These are phyloP conservation scores for Chlorella sp. DNA, from an alignment of 139 green algal species.

Conservation along the genomic window DNA sequence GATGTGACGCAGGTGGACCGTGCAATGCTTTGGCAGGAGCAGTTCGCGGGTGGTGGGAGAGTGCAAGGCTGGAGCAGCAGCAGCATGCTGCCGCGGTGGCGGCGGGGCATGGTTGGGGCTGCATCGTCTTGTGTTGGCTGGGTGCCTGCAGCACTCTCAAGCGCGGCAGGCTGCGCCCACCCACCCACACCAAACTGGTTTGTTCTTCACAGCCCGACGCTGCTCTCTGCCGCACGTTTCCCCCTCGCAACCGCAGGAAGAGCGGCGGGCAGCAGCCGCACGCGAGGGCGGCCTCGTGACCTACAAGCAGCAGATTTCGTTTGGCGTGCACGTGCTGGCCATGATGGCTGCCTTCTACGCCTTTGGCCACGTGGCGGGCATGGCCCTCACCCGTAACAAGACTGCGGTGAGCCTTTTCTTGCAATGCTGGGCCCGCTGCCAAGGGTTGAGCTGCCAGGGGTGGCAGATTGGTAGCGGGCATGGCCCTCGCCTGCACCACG, in stretches of 20 bases:
- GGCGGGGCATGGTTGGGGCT: no score
- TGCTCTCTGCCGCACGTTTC: neutral
- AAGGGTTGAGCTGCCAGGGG: neutral
- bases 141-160: no score
- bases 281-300: constrained; percentile 52
- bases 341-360: constrained; percentile 84
- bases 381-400: constrained; percentile 30
- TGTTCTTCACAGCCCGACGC: no score
- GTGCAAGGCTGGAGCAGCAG: neutral
- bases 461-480: neutral
- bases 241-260: neutral
- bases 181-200: neutral
- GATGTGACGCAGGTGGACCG: constrained; percentile 45
- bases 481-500: neutral
- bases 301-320: constrained; percentile 72
- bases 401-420: constrained; percentile 18
- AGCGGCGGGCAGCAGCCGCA: constrained; percentile 55
- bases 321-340: constrained; percentile 78
- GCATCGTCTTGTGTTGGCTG: no score
- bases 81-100: neutral
- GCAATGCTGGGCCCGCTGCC: neutral
- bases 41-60: neutral
- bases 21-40: no score
- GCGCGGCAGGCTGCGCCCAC: no score
- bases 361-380: constrained; percentile 62